These are phyloP conservation scores for Elsinoe australis DNA, from an alignment of 2,329 filamentous ascomycete species.

Conservation along the genomic window DNA sequence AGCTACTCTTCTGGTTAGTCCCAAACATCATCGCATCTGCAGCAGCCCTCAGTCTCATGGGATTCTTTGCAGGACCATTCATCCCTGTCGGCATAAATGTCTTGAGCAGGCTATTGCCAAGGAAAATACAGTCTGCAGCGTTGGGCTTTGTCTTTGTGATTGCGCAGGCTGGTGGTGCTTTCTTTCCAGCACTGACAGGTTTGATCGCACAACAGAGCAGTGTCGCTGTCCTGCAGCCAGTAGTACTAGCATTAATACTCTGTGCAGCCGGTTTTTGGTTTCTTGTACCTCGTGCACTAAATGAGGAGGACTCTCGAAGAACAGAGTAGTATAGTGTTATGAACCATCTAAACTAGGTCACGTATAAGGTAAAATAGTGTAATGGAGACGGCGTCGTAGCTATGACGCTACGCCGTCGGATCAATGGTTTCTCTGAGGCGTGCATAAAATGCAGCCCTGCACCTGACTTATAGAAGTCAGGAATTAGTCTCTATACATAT, in stretches of 20 bases:
- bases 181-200: background rate
- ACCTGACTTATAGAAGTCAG: too few species aligned
- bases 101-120: background rate
- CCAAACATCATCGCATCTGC: slow-evolving; percentile 7
- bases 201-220: background rate
- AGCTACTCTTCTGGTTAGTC: slow-evolving; percentile 6
- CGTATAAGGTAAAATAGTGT: too few species aligned
- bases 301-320: background rate
- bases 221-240: background rate
- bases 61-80: slow-evolving; percentile 1
- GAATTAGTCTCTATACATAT: too few species aligned
- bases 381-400: too few species aligned
- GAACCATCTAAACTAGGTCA: too few species aligned
- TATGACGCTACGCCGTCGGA: too few species aligned
- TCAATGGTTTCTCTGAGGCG: too few species aligned
- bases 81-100: slow-evolving; percentile 4
- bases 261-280: background rate
- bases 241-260: background rate
- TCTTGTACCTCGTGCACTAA: background rate
- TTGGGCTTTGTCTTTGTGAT: background rate
- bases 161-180: background rate
- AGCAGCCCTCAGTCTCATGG: background rate
- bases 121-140: background rate
- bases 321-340: background rate
- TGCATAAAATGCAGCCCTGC: too few species aligned